phyloP scores from a whole-genome alignment of 2,329 filamentous ascomycete genomes.

The Nothopassalora personata region DNA sequence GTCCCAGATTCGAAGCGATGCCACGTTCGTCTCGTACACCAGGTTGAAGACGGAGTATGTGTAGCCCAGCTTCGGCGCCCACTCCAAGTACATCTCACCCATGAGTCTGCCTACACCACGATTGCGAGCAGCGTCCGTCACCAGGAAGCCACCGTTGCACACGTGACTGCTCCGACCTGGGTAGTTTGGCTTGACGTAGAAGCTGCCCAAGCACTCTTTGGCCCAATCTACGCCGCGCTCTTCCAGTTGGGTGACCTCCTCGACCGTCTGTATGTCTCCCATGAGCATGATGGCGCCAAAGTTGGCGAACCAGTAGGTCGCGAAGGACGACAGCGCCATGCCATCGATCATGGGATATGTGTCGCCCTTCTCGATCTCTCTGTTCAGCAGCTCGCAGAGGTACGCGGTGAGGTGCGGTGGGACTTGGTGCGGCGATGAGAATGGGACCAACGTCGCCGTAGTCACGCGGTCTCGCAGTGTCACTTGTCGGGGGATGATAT shows the following conservation, averaged over 20 bases:
- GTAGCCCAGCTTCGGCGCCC: slow-evolving; percentile 62
- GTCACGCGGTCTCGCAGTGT: slow-evolving; percentile 79
- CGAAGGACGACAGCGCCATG: slow-evolving; percentile 69
- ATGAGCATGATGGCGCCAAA: slow-evolving; percentile 85
- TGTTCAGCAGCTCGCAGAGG: slow-evolving; percentile 76
- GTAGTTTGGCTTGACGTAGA: slow-evolving; percentile 93
- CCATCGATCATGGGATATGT: slow-evolving; percentile 84
- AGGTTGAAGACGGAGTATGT: slow-evolving; percentile 91
- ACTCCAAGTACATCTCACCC: slow-evolving; percentile 49
- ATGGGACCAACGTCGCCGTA: slow-evolving; percentile 75
- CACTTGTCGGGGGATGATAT: slow-evolving; percentile 69
- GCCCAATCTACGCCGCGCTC: slow-evolving; percentile 61
- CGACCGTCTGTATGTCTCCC: slow-evolving; percentile 62
- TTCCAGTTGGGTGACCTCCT: slow-evolving; percentile 47
- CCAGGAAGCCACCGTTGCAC: slow-evolving; percentile 59
- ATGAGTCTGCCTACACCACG: slow-evolving; percentile 48
- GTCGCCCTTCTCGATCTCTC: slow-evolving; percentile 86
- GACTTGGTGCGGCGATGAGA: slow-evolving; percentile 71
- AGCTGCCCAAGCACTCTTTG: slow-evolving; percentile 77
- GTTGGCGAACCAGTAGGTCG: slow-evolving; percentile 83
- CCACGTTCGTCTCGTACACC: slow-evolving; percentile 89
- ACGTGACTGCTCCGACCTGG: slow-evolving; percentile 85
- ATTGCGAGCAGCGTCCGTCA: slow-evolving; percentile 45
- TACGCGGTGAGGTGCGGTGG: slow-evolving; percentile 69
- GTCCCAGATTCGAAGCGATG: slow-evolving; percentile 87